Evolutionary conservation across 805 yeast species (phyloP).

Genomic region (Ogataea dorogensis): DNA sequence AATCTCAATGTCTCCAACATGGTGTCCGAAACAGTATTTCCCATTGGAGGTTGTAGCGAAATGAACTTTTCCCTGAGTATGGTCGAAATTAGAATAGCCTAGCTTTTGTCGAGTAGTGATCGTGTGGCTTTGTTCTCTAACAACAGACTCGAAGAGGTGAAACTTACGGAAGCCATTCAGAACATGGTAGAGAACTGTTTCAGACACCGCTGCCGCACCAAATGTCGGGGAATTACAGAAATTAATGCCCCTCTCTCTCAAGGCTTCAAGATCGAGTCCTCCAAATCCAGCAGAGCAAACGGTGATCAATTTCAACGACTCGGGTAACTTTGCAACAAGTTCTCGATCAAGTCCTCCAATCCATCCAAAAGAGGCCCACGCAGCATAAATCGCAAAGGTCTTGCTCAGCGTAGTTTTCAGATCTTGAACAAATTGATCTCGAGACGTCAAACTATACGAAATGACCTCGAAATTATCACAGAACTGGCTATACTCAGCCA

Average conservation of each 20-base stretch:
- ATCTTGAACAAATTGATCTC: constrained; percentile 40
- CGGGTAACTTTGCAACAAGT: constrained; percentile 42
- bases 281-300: constrained; percentile 57
- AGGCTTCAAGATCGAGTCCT: constrained; percentile 38
- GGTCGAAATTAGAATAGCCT: constrained; percentile 34
- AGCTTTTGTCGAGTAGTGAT: constrained; percentile 42
- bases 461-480: constrained; percentile 39
- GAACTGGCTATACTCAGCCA: constrained; percentile 48
- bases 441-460: constrained; percentile 40
- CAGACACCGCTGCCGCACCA: constrained; percentile 71
- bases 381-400: constrained; percentile 49
- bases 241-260: constrained; percentile 40
- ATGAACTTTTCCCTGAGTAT: constrained; percentile 31
- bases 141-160: constrained; percentile 42
- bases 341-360: constrained; percentile 46
- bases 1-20: constrained; percentile 42
- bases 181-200: constrained; percentile 58
- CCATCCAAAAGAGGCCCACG: constrained; percentile 48
- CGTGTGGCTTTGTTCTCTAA: constrained; percentile 43
- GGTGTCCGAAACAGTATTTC: constrained; percentile 39
- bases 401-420: constrained; percentile 37
- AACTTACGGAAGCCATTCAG: constrained; percentile 61
- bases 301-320: constrained; percentile 44
- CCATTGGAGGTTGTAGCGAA: constrained; percentile 4
- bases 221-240: constrained; percentile 61